Percentiles rank a stretch among this genome's conserved stretches.
Conservation (phyloP, 2,329 filamentous ascomycete species). For the Zymoseptoria pseudotritici region DNA sequence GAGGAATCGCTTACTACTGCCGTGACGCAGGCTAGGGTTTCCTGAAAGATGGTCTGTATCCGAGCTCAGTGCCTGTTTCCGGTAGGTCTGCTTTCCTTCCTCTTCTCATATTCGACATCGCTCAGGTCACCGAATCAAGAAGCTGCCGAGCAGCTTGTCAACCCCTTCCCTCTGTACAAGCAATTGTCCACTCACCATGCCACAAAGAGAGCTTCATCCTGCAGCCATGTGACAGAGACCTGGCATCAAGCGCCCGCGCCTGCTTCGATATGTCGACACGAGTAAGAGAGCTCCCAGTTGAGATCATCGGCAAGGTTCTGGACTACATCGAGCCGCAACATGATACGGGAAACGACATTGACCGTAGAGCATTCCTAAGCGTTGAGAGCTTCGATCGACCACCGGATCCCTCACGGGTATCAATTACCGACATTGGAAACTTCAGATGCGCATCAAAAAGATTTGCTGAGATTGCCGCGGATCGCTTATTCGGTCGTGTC, state of each 20-base stretch:
- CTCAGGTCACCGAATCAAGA: neutral
- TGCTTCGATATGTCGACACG: neutral
- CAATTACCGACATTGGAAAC: conserved; percentile 38
- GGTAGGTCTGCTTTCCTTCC: neutral
- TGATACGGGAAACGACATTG: conserved; percentile 43
- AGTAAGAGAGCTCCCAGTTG: conserved; percentile 28
- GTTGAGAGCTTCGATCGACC: conserved; percentile 45
- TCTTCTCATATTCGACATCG: neutral
- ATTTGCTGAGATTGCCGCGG: conserved; percentile 45
- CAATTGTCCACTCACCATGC: neutral
- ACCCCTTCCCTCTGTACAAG: neutral
- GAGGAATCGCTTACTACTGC: neutral
- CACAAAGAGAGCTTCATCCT: neutral
- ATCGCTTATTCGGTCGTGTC: conserved; percentile 45
- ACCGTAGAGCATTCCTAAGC: conserved; percentile 45
- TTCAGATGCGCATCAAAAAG: conserved; percentile 44
- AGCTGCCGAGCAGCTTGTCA: neutral
- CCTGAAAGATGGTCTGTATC: neutral
- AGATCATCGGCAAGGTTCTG: conserved; percentile 45
- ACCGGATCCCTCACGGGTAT: conserved; percentile 35
- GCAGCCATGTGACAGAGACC: neutral
- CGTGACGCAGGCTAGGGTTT: neutral
- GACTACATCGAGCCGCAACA: conserved; percentile 47
- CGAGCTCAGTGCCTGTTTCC: neutral
- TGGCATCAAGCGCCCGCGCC: neutral